These are phyloP conservation scores for Trypanosoma theileri DNA, from an alignment of 208 protist genomes.

Conservation along the genomic window DNA sequence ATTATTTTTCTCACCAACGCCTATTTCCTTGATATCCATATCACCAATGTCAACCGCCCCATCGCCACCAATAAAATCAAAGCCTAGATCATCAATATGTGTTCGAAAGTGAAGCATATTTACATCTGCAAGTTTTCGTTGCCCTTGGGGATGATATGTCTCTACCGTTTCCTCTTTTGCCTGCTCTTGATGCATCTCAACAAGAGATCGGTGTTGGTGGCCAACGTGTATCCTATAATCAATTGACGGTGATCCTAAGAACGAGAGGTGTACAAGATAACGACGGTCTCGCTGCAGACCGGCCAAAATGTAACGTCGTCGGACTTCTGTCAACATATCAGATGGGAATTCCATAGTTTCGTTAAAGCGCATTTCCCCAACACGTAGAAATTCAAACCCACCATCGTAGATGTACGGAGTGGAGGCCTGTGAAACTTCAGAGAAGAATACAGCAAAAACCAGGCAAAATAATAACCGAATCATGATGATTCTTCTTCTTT, in stretches of 20 bases:
- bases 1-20: background rate
- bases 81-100: slow-evolving; percentile 13
- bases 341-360: slow-evolving; percentile 14
- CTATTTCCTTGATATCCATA: background rate
- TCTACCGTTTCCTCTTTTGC: too few species aligned
- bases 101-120: slow-evolving; percentile 3
- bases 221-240: slow-evolving; percentile 16
- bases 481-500: background rate
- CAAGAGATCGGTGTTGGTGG: background rate
- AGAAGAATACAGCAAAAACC: background rate
- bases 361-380: slow-evolving; percentile 12
- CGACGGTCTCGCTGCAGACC: background rate
- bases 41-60: slow-evolving; percentile 11
- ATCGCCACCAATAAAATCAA: slow-evolving; percentile 24
- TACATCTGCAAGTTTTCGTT: slow-evolving; percentile 19
- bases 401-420: slow-evolving; percentile 5
- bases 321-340: slow-evolving; percentile 5
- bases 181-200: background rate
- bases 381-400: slow-evolving; percentile 1
- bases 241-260: slow-evolving; percentile 28
- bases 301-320: slow-evolving; percentile 18
- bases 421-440: background rate
- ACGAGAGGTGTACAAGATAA: slow-evolving; percentile 16
- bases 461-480: slow-evolving; percentile 3
- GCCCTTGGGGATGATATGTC: background rate